Base-by-base conservation (phyloP, 192 early-diverging fungal genomes). In the Spizellomyces punctatus region DNA sequence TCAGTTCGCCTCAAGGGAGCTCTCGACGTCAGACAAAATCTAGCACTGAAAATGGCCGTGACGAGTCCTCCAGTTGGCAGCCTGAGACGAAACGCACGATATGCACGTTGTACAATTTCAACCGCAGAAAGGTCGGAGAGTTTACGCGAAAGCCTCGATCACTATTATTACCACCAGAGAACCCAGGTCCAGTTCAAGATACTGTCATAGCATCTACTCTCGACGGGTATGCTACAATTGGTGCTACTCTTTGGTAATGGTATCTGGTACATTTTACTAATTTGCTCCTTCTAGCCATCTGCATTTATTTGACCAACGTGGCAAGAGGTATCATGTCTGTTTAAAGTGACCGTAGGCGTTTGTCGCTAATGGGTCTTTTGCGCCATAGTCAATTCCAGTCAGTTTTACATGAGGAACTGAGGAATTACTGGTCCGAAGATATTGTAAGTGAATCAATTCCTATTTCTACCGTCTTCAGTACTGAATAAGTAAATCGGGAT, bases 371-470 rank as follows among this genome's bases (percentile, higher is more conserved):
- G 3, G 27, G 27, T 36, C 27, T 36, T 36, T 3, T 36, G 27
- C 27, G 27, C 27, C 0, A 36, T 19, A 54, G 50, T 12, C 50
- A 54, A n/a, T n/a, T 19, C 50, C 50, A 54, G 4, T n/a, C 50
- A 12, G 17, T 54, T n/a, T 54, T 54, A 19, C 50, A 54, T 54
- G 50, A 54, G 1, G 69, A 71, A 42, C 42, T 71, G 17, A 57
- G 69, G 10, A 71, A 71, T 36, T 71, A 71, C 49, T 62, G 69
- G 58, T 8, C 58, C 6, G 66, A 68, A 41, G 66, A 68, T 19
- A 68, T 68, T 54, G 50, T 54, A 54, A 12, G 50, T 54, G 12
- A 12, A 19, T 4, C 1, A 54, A n/a, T 54, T n/a, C 50, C 1
- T 54, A n/a, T 54, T 54, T 12, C 4, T 54, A 19, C 50, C 14